Conservation (phyloP, 805 yeast genomes). For the Starmerella roubikii region DNA sequence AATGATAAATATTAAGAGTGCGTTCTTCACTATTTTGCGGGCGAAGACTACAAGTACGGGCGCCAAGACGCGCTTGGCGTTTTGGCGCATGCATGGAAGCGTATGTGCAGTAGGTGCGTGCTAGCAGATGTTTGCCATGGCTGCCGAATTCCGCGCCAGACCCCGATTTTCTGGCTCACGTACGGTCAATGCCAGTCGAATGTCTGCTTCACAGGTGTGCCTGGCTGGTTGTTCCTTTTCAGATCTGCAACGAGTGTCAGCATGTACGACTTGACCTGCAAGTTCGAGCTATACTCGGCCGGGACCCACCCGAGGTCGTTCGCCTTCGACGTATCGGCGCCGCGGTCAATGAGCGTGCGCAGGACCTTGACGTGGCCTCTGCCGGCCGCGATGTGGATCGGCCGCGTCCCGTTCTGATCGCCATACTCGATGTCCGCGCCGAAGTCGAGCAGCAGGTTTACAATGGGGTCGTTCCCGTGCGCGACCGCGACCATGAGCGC, state of each 20-base stretch:
- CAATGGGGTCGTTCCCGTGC: slow-evolving; percentile 47
- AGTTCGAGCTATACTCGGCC: slow-evolving; percentile 43
- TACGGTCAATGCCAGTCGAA: slow-evolving; percentile 13
- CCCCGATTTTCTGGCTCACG: no score
- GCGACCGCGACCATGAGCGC: slow-evolving; percentile 53
- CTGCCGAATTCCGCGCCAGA: no score
- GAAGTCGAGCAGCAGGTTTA: slow-evolving; percentile 49
- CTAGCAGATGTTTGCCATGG: no score
- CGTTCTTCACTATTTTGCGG: no score
- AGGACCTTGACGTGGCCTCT: slow-evolving; percentile 49
- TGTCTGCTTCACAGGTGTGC: slow-evolving; percentile 12
- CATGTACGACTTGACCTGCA: slow-evolving; percentile 36
- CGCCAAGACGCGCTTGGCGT: no score
- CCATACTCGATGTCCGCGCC: slow-evolving; percentile 66
- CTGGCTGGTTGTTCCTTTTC: slow-evolving; percentile 11
- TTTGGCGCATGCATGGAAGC: no score
- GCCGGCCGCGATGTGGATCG: slow-evolving; percentile 71
- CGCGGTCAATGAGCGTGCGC: slow-evolving; percentile 37
- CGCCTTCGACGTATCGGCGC: slow-evolving; percentile 35
- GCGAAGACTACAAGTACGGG: no score
- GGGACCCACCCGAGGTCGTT: slow-evolving; percentile 58
- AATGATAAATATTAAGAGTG: no score
- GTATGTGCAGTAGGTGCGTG: no score
- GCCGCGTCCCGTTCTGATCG: slow-evolving; percentile 66
- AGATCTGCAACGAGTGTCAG: slow-evolving; percentile 20